Evolutionary conservation across 2,329 filamentous ascomycete genomes (phyloP), one percentile per base, ranked within the genome.

Genomic region (Sporothrix phasma): DNA sequence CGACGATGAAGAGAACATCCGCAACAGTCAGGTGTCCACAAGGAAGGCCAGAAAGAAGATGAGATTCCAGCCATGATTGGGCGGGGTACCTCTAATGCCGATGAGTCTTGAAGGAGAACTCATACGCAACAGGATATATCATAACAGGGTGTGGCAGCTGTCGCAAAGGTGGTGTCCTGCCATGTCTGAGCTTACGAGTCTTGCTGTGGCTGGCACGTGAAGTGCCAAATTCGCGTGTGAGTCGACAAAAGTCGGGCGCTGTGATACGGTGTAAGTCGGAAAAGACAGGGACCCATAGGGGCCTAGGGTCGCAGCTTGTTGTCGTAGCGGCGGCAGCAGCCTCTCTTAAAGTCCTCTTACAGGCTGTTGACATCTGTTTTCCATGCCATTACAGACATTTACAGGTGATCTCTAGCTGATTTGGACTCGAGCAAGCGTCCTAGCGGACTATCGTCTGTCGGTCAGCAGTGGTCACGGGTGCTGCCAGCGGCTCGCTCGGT

Each of bases 401-500:
- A 58, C 54, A 58, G 54, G 54, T 37, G 54, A 22, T 43, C 3
- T 43, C 54, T 39, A 24, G 34, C 51, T 56, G n/a, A 22, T 56
- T 56, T 37, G 11, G 26, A 37, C 37, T n/a, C n/a, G n/a, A n/a
- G n/a, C n/a, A n/a, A n/a, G n/a, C n/a, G n/a, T n/a, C 39, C 54
- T 58, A 43, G 39, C 37, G 39, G 37, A 29, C 15, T 15, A 37
- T 58, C 8, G 22, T 11, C 17, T n/a, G 17, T 4, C 39, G 39
- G 41, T 31, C 22, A 58, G 37, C 31, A 45, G 24, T 31, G 56
- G 56, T 59, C 56, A 59, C 56, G 56, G 56, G 56, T 45, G 56
- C 56, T 59, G 45, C 56, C 56, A 45, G 56, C 56, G 56, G 56
- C 56, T 59, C 56, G 56, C 39, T 59, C 56, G 56, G 56, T 24